These are phyloP conservation scores for Lentinula guzmanii DNA, from an alignment of 768 basidiomycete species.

Conservation along the genomic window DNA sequence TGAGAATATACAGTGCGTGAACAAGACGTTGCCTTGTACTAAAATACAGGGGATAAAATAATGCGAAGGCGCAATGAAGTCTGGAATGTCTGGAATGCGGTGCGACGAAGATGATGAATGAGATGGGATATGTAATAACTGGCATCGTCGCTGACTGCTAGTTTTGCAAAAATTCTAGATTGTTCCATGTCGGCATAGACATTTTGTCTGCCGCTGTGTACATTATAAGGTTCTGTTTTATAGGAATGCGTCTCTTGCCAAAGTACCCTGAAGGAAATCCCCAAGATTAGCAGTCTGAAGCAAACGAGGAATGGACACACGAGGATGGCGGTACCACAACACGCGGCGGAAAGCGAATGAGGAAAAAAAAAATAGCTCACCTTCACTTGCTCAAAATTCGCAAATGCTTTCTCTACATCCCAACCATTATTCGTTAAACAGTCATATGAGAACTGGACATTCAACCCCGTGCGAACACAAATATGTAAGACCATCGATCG, in stretches of 20 bases:
- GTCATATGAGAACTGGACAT: constrained; percentile 72
- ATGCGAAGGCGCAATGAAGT: background rate
- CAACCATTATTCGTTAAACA: constrained; percentile 83
- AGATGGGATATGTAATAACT: background rate
- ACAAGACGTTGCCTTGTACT: background rate
- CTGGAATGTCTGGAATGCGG: background rate
- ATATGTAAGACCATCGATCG: constrained; percentile 66
- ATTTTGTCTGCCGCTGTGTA: background rate
- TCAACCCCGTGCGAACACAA: constrained; percentile 70
- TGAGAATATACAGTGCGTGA: background rate
- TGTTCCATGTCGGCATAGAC: background rate
- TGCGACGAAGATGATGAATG: background rate
- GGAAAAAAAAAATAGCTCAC: constrained; percentile 26
- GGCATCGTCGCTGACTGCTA: background rate
- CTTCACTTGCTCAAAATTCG: constrained; percentile 87
- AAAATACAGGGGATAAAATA: background rate
- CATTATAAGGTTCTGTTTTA: constrained; percentile 14
- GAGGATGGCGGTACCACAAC: background rate
- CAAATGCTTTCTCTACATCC: constrained; percentile 73
- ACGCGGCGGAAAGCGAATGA: background rate
- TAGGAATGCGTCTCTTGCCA: constrained; percentile 52
- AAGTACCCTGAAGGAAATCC: constrained; percentile 28
- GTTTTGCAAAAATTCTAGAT: background rate
- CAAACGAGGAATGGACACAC: background rate
- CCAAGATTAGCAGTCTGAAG: constrained; percentile 11